These are phyloP conservation scores for Hortiboletus rubellus DNA, from an alignment of 1,284 basidiomycete genomes.

Conservation along the genomic window DNA sequence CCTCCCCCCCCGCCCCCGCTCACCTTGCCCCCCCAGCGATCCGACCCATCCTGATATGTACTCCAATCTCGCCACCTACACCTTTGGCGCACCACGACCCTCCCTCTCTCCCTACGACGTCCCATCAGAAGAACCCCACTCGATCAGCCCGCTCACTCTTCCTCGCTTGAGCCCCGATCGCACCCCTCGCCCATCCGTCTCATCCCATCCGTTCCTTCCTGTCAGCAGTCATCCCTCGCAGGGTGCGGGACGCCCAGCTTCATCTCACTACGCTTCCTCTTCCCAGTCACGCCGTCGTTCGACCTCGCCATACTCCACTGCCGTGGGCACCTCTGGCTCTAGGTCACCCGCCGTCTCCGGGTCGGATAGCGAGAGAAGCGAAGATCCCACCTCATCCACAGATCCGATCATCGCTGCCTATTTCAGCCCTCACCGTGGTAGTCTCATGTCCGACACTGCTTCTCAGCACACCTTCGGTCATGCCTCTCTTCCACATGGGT, in stretches of 20 bases:
- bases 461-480: slow-evolving; percentile 53
- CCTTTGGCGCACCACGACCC: slow-evolving; percentile 23
- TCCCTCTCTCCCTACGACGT: slow-evolving; percentile 16
- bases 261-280: slow-evolving; percentile 12
- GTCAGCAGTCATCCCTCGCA: slow-evolving; percentile 45
- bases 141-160: slow-evolving; percentile 32
- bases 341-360: slow-evolving; percentile 18
- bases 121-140: slow-evolving; percentile 13
- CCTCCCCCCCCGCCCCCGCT: not conserved
- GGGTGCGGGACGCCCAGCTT: slow-evolving; percentile 28
- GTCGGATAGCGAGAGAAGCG: slow-evolving; percentile 32
- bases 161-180: slow-evolving; percentile 41
- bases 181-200: slow-evolving; percentile 56
- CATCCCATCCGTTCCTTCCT: slow-evolving; percentile 26
- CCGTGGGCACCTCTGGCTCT: not conserved
- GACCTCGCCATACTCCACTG: not conserved
- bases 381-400: slow-evolving; percentile 33
- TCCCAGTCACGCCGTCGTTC: slow-evolving; percentile 20
- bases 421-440: slow-evolving; percentile 20
- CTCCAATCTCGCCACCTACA: slow-evolving; percentile 30
- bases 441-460: slow-evolving; percentile 44
- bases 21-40: not conserved
- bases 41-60: slow-evolving; percentile 19
- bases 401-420: slow-evolving; percentile 29
- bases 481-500: slow-evolving; percentile 23